Conservation (phyloP, 208 protist genomes). For the Angomonas deanei region DNA sequence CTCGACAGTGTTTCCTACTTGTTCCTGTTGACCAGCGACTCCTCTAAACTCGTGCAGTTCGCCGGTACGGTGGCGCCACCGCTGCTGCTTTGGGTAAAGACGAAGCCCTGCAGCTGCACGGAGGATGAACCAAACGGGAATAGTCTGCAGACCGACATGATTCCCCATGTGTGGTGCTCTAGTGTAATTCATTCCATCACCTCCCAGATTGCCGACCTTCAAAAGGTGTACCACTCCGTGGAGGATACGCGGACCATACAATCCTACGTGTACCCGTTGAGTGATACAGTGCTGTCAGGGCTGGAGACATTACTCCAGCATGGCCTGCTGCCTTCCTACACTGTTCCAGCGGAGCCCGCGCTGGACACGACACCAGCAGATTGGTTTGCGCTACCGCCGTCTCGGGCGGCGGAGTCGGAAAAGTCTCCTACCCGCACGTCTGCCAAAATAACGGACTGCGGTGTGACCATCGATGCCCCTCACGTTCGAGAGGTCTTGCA, state of each 20-base stretch:
- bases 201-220: no score
- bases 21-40: not conserved
- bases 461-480: not conserved
- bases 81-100: not conserved
- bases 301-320: slow-evolving; percentile 18
- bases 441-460: not conserved
- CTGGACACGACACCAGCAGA: no score
- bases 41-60: no score
- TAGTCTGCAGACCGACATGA: no score
- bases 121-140: no score
- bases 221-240: no score
- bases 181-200: no score
- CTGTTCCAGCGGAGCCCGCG: no score
- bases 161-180: no score
- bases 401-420: not conserved
- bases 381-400: not conserved
- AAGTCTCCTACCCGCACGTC: not conserved
- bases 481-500: not conserved
- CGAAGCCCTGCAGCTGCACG: not conserved
- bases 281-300: slow-evolving; percentile 13
- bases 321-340: slow-evolving; percentile 8
- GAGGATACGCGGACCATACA: not conserved
- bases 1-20: not conserved
- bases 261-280: slow-evolving; percentile 36
- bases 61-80: not conserved